Conservation (phyloP, 1,284 basidiomycete species). For the Ustilago shanxiensis region DNA sequence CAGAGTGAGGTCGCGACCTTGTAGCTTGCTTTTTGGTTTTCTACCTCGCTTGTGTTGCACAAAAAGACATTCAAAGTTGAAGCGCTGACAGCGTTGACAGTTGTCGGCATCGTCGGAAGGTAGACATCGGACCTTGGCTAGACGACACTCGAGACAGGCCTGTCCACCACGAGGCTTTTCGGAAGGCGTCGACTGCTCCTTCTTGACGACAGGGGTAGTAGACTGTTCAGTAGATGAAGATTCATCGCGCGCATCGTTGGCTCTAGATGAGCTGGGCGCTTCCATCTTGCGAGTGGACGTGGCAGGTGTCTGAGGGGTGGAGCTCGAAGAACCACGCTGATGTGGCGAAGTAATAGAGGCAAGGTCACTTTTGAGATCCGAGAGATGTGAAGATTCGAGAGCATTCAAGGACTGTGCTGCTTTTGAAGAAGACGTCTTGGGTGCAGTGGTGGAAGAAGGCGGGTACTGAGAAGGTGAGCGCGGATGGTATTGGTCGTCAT, state of each 20-base stretch:
- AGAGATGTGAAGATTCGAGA: conserved; percentile 13
- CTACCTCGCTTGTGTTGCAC: conserved; percentile 52
- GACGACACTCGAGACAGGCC: conserved; percentile 52
- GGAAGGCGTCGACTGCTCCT: conserved; percentile 16
- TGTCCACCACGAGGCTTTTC: conserved; percentile 54
- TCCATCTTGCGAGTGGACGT: conserved; percentile 15
- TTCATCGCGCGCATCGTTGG: neutral
- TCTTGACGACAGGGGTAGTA: conserved; percentile 6
- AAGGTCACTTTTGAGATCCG: conserved; percentile 29
- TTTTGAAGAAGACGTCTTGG: conserved; percentile 15
- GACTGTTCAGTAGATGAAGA: conserved; percentile 14
- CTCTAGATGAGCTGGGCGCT: neutral
- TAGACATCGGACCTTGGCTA: conserved; percentile 49
- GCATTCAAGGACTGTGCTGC: conserved; percentile 14
- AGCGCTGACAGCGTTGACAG: conserved; percentile 48
- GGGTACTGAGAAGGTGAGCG: conserved; percentile 20
- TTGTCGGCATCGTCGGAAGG: conserved; percentile 41
- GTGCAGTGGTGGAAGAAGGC: conserved; percentile 3
- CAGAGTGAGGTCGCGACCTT: conserved; percentile 48
- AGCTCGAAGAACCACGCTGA: conserved; percentile 27
- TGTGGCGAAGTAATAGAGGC: conserved; percentile 29
- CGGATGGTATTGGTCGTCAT: conserved; percentile 16
- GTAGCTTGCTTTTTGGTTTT: conserved; percentile 54
- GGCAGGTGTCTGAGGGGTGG: conserved; percentile 12
- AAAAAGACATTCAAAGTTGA: conserved; percentile 53